Conservation (phyloP, 1,139 yeast species). For the Tardiomyces blankii region DNA sequence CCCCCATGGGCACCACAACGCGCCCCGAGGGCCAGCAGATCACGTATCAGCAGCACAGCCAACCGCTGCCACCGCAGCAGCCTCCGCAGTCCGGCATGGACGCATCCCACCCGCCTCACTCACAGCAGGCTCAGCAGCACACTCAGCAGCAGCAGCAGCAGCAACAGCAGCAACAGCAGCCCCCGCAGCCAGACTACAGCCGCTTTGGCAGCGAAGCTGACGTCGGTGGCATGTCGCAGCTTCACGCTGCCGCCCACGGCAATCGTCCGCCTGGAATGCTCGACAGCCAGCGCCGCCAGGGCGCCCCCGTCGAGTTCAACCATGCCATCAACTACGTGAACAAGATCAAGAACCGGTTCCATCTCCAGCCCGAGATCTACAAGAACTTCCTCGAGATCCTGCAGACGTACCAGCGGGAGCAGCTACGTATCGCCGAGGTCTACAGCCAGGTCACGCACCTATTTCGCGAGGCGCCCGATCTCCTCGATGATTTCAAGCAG, state of each 20-base stretch:
- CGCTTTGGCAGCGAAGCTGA: background rate
- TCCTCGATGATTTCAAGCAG: slow-evolving; percentile 87
- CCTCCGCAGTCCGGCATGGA: slow-evolving; percentile 1
- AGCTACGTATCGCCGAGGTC: slow-evolving; percentile 88
- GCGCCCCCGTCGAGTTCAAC: slow-evolving; percentile 90
- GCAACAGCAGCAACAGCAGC: slow-evolving; percentile 11
- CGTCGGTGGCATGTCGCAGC: slow-evolving; percentile 23
- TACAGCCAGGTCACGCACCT: slow-evolving; percentile 84
- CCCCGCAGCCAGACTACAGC: slow-evolving; percentile 10
- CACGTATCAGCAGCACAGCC: slow-evolving; percentile 2
- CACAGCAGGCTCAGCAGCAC: slow-evolving; percentile 4
- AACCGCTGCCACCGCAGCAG: background rate
- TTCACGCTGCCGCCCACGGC: slow-evolving; percentile 32
- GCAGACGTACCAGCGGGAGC: slow-evolving; percentile 94
- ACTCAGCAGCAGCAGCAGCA: slow-evolving; percentile 9
- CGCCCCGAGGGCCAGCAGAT: slow-evolving; percentile 39
- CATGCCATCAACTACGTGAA: slow-evolving; percentile 96
- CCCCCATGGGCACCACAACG: slow-evolving; percentile 85
- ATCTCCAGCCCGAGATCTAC: slow-evolving; percentile 91
- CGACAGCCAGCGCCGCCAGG: slow-evolving; percentile 20
- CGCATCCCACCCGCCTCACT: slow-evolving; percentile 3
- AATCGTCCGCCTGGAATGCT: slow-evolving; percentile 7
- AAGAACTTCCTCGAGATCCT: slow-evolving; percentile 88
- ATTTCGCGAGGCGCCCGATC: slow-evolving; percentile 88
- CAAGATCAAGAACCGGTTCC: slow-evolving; percentile 87